Evolutionary conservation across 2,329 filamentous ascomycete species (phyloP).

Genomic region (Metarhizium anisopliae): DNA sequence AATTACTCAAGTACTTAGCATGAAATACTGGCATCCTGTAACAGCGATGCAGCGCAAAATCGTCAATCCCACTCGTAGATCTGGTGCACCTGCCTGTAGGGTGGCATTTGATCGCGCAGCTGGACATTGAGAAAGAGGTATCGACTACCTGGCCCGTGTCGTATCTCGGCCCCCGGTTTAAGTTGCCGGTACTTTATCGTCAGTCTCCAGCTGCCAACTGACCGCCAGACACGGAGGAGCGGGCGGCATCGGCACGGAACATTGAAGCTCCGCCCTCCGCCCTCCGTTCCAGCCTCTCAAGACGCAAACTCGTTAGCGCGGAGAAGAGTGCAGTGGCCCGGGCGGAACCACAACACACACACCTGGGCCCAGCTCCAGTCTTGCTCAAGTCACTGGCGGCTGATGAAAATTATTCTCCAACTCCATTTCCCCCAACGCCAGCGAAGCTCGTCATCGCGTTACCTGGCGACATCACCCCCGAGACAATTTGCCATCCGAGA

Average conservation of each 20-base stretch:
- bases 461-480: constrained; percentile 18
- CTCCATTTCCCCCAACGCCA: constrained; percentile 12
- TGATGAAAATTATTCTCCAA: constrained; percentile 28
- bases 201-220: background rate
- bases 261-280: background rate
- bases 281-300: too few relatives aligned
- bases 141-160: too few relatives aligned
- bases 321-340: background rate
- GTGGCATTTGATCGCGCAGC: too few relatives aligned
- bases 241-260: background rate
- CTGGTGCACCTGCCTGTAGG: too few relatives aligned
- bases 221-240: background rate
- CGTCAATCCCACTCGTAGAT: too few relatives aligned
- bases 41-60: too few relatives aligned
- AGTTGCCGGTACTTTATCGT: too few relatives aligned
- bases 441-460: constrained; percentile 23
- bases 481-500: constrained; percentile 13
- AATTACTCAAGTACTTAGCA: too few relatives aligned
- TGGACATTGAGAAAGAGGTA: too few relatives aligned
- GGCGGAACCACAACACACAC: background rate
- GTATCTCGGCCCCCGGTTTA: too few relatives aligned
- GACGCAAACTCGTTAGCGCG: background rate
- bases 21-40: too few relatives aligned
- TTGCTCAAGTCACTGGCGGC: background rate
- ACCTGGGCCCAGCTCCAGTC: background rate